Evolutionary conservation across 768 basidiomycete genomes (phyloP).

Genomic region (Leccinum imitatum): DNA sequence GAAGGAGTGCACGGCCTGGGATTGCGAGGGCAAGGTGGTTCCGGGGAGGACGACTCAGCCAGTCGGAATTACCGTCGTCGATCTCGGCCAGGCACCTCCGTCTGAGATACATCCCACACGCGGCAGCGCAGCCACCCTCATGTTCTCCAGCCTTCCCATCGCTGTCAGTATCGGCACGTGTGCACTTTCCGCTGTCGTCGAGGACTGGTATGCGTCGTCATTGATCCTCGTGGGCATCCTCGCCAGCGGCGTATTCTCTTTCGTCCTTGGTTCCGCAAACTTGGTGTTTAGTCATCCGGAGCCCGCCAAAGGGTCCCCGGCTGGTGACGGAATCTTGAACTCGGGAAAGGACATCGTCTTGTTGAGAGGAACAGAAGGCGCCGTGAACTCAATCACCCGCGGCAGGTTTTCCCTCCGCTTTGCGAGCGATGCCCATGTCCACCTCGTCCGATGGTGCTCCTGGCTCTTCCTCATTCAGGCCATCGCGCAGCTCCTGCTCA

Average conservation of each 20-base stretch:
- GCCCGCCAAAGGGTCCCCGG: constrained; percentile 26
- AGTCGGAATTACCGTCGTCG: constrained; percentile 11
- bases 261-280: constrained; percentile 25
- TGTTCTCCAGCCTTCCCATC: constrained; percentile 23
- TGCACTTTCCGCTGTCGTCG: constrained; percentile 15
- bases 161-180: constrained; percentile 22
- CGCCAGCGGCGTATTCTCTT: constrained; percentile 28
- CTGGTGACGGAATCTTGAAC: constrained; percentile 30
- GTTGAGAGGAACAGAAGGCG: constrained; percentile 28
- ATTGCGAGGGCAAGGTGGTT: constrained; percentile 11
- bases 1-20: constrained; percentile 13
- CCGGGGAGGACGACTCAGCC: constrained; percentile 12
- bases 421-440: constrained; percentile 9
- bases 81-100: constrained; percentile 12
- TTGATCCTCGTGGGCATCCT: constrained; percentile 35
- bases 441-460: constrained; percentile 24
- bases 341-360: constrained; percentile 22
- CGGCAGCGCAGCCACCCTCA: neutral
- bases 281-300: constrained; percentile 22
- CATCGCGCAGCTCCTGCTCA: constrained; percentile 30
- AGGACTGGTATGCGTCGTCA: constrained; percentile 28
- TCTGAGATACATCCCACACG: constrained; percentile 7
- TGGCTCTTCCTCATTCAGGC: constrained; percentile 23
- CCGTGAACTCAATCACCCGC: constrained; percentile 30
- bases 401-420: constrained; percentile 22